Percentiles rank a stretch among this genome's conserved stretches.
These are phyloP conservation scores for Cercospora citrullina DNA, from an alignment of 2,329 filamentous ascomycete genomes.

Conservation along the genomic window DNA sequence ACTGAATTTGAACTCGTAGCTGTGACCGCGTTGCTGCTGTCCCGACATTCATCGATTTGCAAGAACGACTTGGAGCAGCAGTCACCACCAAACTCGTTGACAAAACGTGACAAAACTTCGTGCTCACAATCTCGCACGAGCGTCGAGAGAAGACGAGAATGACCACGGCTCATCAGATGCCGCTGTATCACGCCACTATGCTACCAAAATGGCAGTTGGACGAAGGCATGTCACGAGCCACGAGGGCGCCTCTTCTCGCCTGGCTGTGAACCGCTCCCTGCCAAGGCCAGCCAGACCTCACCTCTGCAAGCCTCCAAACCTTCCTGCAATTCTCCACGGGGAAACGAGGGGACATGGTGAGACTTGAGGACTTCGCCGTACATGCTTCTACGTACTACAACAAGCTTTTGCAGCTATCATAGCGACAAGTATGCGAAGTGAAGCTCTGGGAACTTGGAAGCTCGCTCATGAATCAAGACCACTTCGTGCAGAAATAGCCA, in stretches of 20 bases:
- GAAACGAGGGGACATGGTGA: not conserved
- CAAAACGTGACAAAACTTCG: not conserved
- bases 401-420: not conserved
- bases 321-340: not conserved
- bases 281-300: not conserved
- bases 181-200: not conserved
- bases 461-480: not conserved
- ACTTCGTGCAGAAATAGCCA: too few relatives aligned
- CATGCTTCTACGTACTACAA: not conserved
- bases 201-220: constrained; percentile 2
- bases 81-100: not conserved
- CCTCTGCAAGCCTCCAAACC: constrained; percentile 9
- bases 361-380: not conserved
- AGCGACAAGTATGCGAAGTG: not conserved
- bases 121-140: not conserved
- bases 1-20: too few relatives aligned
- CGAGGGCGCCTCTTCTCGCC: not conserved
- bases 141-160: not conserved
- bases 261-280: not conserved
- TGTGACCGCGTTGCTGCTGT: too few relatives aligned
- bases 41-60: too few relatives aligned
- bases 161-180: not conserved
- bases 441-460: not conserved
- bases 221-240: not conserved
- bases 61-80: too few relatives aligned